Conservation (phyloP, 441 rosid genomes). For the Metrosideros polymorpha region DNA sequence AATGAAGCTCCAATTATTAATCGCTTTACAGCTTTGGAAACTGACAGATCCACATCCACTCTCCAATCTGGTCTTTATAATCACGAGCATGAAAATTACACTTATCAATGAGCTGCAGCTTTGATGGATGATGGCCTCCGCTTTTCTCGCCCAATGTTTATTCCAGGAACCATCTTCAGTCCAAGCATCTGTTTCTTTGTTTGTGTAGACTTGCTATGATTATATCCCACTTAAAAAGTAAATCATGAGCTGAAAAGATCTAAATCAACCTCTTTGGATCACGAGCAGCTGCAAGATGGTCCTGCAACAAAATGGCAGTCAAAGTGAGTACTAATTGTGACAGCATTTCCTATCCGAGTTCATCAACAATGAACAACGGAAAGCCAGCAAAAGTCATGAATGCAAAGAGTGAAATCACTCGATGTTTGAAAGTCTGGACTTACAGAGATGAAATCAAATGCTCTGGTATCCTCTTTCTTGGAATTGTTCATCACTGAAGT, state of each 20-base stretch:
- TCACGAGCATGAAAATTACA: not conserved
- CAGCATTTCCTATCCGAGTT: not conserved
- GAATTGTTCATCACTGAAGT: conserved; percentile 48
- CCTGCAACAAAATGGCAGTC: conserved; percentile 35
- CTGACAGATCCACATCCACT: not conserved
- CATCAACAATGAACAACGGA: not conserved
- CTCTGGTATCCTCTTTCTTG: conserved; percentile 84
- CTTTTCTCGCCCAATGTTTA: not conserved
- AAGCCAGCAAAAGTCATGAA: not conserved
- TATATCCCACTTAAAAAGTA: not conserved
- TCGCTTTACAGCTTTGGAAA: not conserved
- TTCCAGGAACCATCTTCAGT: not conserved
- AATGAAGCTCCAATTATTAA: not conserved
- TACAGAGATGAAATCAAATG: conserved; percentile 97
- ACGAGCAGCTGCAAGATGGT: conserved; percentile 80
- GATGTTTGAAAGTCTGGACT: conserved; percentile 18
- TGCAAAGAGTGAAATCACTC: not conserved
- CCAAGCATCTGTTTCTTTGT: not conserved
- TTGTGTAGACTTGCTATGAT: not conserved
- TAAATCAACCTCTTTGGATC: conserved; percentile 64
- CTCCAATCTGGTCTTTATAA: not conserved
- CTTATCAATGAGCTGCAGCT: not conserved
- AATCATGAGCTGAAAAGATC: not conserved
- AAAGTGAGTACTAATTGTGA: not conserved
- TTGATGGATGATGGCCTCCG: not conserved